Evolutionary conservation across 768 basidiomycete genomes (phyloP).

Genomic region (Boletus fagicola): DNA sequence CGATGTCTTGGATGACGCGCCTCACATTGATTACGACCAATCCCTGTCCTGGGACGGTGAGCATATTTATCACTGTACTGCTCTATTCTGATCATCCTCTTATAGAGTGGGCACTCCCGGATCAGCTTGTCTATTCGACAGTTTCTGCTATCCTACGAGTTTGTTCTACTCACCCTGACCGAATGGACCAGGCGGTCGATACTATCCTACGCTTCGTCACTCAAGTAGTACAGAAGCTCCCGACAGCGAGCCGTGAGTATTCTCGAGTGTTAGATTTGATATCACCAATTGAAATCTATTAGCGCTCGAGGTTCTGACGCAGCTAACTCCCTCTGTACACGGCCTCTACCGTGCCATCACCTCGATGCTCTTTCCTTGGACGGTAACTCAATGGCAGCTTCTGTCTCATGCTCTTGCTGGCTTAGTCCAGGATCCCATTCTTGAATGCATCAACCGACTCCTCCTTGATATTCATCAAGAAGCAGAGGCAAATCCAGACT

Average conservation of each 20-base stretch:
- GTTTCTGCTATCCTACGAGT: slow-evolving; percentile 73
- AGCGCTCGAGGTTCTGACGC: slow-evolving; percentile 75
- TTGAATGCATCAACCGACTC: slow-evolving; percentile 73
- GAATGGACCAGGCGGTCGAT: slow-evolving; percentile 49
- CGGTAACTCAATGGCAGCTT: slow-evolving; percentile 57
- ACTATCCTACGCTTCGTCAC: slow-evolving; percentile 63
- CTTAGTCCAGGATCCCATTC: slow-evolving; percentile 62
- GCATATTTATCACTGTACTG: slow-evolving; percentile 7
- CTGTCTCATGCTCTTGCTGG: slow-evolving; percentile 52
- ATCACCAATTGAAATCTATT: neutral
- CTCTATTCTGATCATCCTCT: neutral
- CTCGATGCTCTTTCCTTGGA: slow-evolving; percentile 76
- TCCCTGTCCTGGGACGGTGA: slow-evolving; percentile 80
- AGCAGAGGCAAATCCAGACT: slow-evolving; percentile 42
- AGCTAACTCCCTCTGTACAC: slow-evolving; percentile 78
- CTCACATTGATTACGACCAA: slow-evolving; percentile 73
- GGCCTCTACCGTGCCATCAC: slow-evolving; percentile 85
- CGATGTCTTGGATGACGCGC: slow-evolving; percentile 68
- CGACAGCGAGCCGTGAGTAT: slow-evolving; percentile 51
- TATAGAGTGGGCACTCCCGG: slow-evolving; percentile 84
- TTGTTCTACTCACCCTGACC: slow-evolving; percentile 50
- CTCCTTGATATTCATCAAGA: slow-evolving; percentile 60
- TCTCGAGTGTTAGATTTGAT: neutral
- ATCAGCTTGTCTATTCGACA: slow-evolving; percentile 79
- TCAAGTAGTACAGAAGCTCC: slow-evolving; percentile 54